Percentiles rank a stretch among this genome's conserved stretches.
These are phyloP conservation scores for Stemphylium beticola DNA, from an alignment of 2,329 filamentous ascomycete genomes.

Conservation along the genomic window DNA sequence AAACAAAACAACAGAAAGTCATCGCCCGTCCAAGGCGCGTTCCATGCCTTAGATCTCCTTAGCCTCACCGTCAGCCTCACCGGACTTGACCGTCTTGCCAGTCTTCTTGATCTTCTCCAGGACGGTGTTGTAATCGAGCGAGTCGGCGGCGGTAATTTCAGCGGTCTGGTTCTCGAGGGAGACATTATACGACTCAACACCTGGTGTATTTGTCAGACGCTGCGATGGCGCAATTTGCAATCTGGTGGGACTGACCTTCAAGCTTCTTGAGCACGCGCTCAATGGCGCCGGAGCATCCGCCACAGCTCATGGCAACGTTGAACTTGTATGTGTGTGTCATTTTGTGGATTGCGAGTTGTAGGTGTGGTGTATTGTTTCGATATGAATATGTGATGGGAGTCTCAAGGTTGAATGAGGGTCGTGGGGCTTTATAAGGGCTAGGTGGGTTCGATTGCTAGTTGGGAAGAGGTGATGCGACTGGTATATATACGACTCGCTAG, in stretches of 20 bases:
- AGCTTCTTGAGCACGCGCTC: constrained; percentile 92
- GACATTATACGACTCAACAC: constrained; percentile 85
- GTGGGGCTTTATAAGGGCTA: constrained; percentile 5
- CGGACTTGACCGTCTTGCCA: constrained; percentile 86
- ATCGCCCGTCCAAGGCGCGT: background rate
- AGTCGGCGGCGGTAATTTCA: constrained; percentile 72
- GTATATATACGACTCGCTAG: constrained; percentile 25
- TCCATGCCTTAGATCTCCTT: constrained; percentile 33
- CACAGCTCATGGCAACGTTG: constrained; percentile 91
- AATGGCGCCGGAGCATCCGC: constrained; percentile 93
- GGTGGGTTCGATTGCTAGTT: constrained; percentile 2
- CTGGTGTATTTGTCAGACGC: constrained; percentile 55
- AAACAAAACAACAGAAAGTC: constrained; percentile 22
- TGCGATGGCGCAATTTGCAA: background rate
- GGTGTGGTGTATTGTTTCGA: constrained; percentile 6
- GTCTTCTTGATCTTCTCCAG: constrained; percentile 92
- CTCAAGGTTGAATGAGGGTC: constrained; percentile 10
- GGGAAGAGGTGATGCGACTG: constrained; percentile 3
- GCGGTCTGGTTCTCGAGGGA: constrained; percentile 86
- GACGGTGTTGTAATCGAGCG: constrained; percentile 78
- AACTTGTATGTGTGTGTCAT: constrained; percentile 94
- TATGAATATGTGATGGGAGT: constrained; percentile 3
- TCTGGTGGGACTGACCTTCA: constrained; percentile 68
- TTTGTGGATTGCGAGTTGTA: constrained; percentile 34
- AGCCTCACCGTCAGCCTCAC: constrained; percentile 68